Conservation (phyloP, 768 basidiomycete genomes). For the Lentinula edodes region DNA sequence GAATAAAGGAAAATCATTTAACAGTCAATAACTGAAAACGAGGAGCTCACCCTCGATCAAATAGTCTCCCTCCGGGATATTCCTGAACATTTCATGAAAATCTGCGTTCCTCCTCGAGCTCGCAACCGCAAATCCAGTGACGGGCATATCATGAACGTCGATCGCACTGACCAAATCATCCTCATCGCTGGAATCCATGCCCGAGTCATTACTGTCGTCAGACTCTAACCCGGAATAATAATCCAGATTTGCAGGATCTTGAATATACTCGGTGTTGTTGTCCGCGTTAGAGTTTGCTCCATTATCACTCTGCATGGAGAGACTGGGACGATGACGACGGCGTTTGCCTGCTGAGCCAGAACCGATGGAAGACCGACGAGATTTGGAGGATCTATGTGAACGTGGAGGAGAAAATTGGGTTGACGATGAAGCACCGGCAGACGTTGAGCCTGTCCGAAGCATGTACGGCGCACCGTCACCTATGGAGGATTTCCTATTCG, state of each 20-base stretch:
- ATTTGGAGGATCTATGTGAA: not conserved
- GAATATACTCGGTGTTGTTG: conserved; percentile 21
- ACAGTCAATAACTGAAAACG: conserved; percentile 3
- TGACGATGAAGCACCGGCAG: conserved; percentile 8
- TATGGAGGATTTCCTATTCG: conserved; percentile 5
- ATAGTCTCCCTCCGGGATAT: conserved; percentile 91
- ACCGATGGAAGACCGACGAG: conserved; percentile 5
- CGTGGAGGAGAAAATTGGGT: not conserved
- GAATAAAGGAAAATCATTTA: not conserved
- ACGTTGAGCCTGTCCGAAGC: conserved; percentile 1
- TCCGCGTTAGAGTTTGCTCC: conserved; percentile 16
- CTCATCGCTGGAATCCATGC: conserved; percentile 19
- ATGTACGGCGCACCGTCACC: conserved; percentile 3
- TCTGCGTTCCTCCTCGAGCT: conserved; percentile 92
- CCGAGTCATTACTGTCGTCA: conserved; percentile 12
- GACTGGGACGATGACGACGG: conserved; percentile 18
- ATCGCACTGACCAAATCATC: conserved; percentile 38
- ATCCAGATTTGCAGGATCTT: conserved; percentile 24
- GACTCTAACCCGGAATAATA: conserved; percentile 36
- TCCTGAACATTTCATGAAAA: conserved; percentile 91
- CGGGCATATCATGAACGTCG: conserved; percentile 75
- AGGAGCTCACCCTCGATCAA: conserved; percentile 82
- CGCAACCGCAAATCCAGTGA: conserved; percentile 96
- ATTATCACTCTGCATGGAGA: conserved; percentile 16
- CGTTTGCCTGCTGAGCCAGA: not conserved